Conservation (phyloP, 2,329 filamentous ascomycete genomes). For the Botryotinia globosa region DNA sequence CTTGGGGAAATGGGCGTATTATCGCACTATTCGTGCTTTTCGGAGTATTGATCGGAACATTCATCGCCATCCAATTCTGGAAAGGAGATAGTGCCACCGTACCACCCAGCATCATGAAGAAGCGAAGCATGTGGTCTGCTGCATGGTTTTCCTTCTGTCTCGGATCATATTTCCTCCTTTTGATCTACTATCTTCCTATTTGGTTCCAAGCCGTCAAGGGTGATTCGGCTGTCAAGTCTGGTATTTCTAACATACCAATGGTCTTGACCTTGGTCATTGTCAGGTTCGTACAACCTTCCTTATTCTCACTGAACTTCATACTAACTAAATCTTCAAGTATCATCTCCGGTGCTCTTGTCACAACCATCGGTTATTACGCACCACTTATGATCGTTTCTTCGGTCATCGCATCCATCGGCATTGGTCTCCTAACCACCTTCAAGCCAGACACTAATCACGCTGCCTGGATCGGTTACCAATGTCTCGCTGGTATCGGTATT, state of each 20-base stretch:
- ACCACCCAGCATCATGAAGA: slow-evolving; percentile 41
- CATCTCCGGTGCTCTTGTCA: slow-evolving; percentile 3
- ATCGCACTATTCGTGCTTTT: slow-evolving; percentile 40
- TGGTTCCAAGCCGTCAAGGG: slow-evolving; percentile 49
- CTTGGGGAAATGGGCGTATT: slow-evolving; percentile 40
- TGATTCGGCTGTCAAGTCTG: slow-evolving; percentile 45
- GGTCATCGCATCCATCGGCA: slow-evolving; percentile 40
- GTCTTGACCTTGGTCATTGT: slow-evolving; percentile 38
- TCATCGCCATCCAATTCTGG: slow-evolving; percentile 40
- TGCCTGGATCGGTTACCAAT: slow-evolving; percentile 58
- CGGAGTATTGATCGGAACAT: slow-evolving; percentile 35
- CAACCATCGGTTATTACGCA: slow-evolving; percentile 40
- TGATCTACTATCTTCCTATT: slow-evolving; percentile 48
- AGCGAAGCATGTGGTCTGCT: slow-evolving; percentile 40
- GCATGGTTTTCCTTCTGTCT: slow-evolving; percentile 40
- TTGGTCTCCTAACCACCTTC: slow-evolving; percentile 56
- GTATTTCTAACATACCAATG: slow-evolving; percentile 42
- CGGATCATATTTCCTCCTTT: slow-evolving; percentile 39
- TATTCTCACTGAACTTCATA: slow-evolving; percentile 20
- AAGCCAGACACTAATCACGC: slow-evolving; percentile 46
- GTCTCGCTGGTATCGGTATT: slow-evolving; percentile 52
- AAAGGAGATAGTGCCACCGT: slow-evolving; percentile 43
- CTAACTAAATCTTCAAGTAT: background rate
- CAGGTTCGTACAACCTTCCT: slow-evolving; percentile 20
- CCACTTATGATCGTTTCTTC: slow-evolving; percentile 55